Evolutionary conservation across 75 land plant species (phyloP).

Genomic region (Cryptomeria japonica): DNA sequence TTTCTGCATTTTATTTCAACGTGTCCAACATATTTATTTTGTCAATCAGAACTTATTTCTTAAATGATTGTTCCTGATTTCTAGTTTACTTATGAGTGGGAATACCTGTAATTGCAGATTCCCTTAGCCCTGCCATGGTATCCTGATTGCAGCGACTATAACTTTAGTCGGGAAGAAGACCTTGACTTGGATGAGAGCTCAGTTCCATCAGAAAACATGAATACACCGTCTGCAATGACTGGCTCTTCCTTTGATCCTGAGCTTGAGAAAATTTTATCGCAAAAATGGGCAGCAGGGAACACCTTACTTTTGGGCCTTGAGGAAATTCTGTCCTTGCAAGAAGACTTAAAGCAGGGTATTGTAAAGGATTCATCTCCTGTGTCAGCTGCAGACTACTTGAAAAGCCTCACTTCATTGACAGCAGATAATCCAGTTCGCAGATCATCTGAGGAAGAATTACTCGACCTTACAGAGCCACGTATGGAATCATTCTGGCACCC

Average conservation of each 20-base stretch:
- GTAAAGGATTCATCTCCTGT: conserved; percentile 5
- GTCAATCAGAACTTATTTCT: not conserved
- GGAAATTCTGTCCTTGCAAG: conserved; percentile 12
- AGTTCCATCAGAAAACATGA: not conserved
- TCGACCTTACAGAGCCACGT: conserved; percentile 72
- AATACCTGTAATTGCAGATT: not conserved
- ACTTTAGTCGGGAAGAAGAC: conserved; percentile 8
- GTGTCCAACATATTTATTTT: not conserved
- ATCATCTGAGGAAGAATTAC: conserved; percentile 45
- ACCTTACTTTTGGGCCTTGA: conserved; percentile 27
- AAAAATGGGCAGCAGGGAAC: conserved; percentile 15
- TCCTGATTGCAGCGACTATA: conserved; percentile 11
- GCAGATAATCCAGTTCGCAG: conserved; percentile 32
- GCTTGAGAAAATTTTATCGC: not conserved
- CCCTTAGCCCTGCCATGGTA: conserved; percentile 8
- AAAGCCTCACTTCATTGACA: conserved; percentile 33
- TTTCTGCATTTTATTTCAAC: not conserved
- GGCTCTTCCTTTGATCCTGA: conserved; percentile 8
- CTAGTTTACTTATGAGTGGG: not conserved
- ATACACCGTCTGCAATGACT: not conserved
- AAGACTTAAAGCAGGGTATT: not conserved
- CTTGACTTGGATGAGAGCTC: not conserved
- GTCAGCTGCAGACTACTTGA: conserved; percentile 34
- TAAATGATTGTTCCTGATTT: not conserved
- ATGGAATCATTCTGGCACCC: conserved; percentile 54